A percentile compares a stretch with the other conserved stretches of the same genome.
phyloP scores from a whole-genome alignment of 306 rosid species.

The Castanopsis chinensis region DNA sequence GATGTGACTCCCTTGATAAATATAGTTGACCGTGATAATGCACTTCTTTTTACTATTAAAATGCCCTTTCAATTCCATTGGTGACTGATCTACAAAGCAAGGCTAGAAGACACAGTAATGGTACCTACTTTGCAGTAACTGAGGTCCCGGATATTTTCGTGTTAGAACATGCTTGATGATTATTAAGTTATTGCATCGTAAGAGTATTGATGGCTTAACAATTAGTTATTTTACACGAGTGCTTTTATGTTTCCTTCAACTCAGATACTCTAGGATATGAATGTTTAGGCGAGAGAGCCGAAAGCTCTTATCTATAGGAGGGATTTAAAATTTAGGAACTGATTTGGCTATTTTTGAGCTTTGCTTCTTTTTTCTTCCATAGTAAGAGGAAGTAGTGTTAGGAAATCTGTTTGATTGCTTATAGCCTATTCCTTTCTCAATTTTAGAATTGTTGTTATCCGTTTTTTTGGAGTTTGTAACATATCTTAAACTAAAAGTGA shows the following conservation, averaged over 20 bases:
- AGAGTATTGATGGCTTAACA: not conserved
- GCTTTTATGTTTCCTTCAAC: not conserved
- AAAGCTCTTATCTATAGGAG: not conserved
- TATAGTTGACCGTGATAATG: too few species aligned
- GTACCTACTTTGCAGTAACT: not conserved
- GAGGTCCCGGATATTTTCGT: not conserved
- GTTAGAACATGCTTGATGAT: not conserved
- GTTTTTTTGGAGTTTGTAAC: not conserved
- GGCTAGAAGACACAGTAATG: not conserved
- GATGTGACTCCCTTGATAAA: too few species aligned
- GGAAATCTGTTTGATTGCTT: slow-evolving; percentile 39
- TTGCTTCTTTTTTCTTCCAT: not conserved
- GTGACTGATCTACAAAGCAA: not conserved
- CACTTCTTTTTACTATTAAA: not conserved
- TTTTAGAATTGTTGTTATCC: not conserved
- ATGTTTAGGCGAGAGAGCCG: not conserved
- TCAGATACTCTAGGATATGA: not conserved
- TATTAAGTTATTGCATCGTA: not conserved
- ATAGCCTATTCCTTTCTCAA: not conserved
- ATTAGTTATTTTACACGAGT: not conserved
- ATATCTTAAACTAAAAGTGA: not conserved
- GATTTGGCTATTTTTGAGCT: not conserved
- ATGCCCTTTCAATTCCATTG: not conserved
- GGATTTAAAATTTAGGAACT: not conserved
- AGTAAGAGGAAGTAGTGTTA: not conserved